Evolutionary conservation across 2,329 filamentous ascomycete genomes (phyloP).

Genomic region (Neonectria punicea): DNA sequence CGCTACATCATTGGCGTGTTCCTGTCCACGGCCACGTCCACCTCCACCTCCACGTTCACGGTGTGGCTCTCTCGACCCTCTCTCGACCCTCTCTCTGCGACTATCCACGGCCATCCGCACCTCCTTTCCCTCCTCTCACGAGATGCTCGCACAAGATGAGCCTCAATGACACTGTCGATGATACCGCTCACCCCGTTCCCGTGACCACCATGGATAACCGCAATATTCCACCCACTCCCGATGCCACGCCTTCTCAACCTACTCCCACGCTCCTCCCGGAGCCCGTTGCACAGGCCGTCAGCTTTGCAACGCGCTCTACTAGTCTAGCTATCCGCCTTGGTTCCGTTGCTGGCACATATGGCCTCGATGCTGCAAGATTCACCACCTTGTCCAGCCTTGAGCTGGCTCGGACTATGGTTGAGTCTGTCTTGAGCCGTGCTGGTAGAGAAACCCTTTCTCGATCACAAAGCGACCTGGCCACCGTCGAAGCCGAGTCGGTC

Average conservation of each 20-base stretch:
- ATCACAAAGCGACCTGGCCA: slow-evolving; percentile 58
- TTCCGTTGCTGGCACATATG: slow-evolving; percentile 61
- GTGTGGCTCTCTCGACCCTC: not conserved
- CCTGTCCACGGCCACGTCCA: slow-evolving; percentile 1
- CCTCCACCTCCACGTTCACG: not conserved
- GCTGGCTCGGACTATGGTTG: slow-evolving; percentile 64
- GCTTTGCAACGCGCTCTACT: slow-evolving; percentile 69
- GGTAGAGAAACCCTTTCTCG: slow-evolving; percentile 60
- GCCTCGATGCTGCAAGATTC: slow-evolving; percentile 64
- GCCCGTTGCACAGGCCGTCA: slow-evolving; percentile 68
- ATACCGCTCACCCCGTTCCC: slow-evolving; percentile 9
- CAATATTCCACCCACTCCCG: slow-evolving; percentile 25
- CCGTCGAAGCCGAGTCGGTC: slow-evolving; percentile 64
- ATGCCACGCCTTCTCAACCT: slow-evolving; percentile 36
- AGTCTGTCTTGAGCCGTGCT: slow-evolving; percentile 63
- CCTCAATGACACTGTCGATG: slow-evolving; percentile 17
- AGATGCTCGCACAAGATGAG: slow-evolving; percentile 8
- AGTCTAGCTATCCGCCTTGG: slow-evolving; percentile 66
- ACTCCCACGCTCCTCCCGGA: slow-evolving; percentile 65
- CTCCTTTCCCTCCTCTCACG: slow-evolving; percentile 11
- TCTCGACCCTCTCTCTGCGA: not conserved
- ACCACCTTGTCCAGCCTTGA: slow-evolving; percentile 68
- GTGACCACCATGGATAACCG: slow-evolving; percentile 32
- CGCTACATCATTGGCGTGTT: slow-evolving; percentile 32
- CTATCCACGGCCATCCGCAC: not conserved